Conservation (phyloP, 2,329 filamentous ascomycete genomes). For the Diaporthe ilicicola region DNA sequence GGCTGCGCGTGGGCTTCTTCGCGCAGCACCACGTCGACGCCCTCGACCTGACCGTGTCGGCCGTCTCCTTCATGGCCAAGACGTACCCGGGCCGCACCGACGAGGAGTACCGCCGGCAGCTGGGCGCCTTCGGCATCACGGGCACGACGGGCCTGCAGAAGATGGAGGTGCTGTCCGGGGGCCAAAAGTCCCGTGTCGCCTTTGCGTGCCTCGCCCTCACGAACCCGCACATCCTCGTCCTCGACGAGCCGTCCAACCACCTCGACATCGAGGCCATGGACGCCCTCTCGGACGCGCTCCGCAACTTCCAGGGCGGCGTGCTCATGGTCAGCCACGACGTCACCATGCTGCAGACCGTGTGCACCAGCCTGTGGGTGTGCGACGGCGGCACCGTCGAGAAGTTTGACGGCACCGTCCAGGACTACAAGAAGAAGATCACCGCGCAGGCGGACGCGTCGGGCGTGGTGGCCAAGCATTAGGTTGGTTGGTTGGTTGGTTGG, state of each 20-base stretch:
- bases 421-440: constrained; percentile 96
- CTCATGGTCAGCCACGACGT: constrained; percentile 99
- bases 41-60: constrained; percentile 85
- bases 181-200: constrained; percentile 97
- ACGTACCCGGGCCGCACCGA: constrained; percentile 90
- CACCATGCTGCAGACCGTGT: constrained; percentile 97
- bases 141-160: constrained; percentile 97
- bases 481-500: background rate
- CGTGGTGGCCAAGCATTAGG: constrained; percentile 75
- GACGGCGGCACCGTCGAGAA: constrained; percentile 94
- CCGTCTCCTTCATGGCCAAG: constrained; percentile 96
- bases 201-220: constrained; percentile 95
- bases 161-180: constrained; percentile 92
- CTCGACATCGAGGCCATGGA: constrained; percentile 99
- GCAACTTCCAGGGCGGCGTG: constrained; percentile 90
- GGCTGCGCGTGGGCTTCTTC: constrained; percentile 93
- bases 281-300: constrained; percentile 83
- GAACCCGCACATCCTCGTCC: constrained; percentile 95
- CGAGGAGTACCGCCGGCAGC: constrained; percentile 94
- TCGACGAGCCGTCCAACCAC: constrained; percentile 98
- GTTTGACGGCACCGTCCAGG: constrained; percentile 93
- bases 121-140: constrained; percentile 89
- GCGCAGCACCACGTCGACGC: constrained; percentile 98
- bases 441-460: constrained; percentile 89
- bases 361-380: constrained; percentile 94